Evolutionary conservation across 306 rosid species (phyloP), one percentile per base, ranked within the genome.

Genomic region (Mimosa bimucronata): DNA sequence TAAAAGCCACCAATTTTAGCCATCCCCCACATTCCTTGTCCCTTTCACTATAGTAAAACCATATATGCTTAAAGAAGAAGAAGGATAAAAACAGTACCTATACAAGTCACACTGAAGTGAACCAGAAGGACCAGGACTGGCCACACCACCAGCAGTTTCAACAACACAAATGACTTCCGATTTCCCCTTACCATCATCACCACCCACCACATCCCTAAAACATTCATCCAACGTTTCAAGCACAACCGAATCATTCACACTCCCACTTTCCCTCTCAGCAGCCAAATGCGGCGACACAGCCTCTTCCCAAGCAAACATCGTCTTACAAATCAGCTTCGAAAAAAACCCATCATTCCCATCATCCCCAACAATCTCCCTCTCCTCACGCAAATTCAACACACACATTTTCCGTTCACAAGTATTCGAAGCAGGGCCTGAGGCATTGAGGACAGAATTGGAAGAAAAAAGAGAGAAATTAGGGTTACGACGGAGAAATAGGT

Each of bases 131-230:
- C 98, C 97, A 0, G 97, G 98, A 78, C 98, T 95, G 0, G 98
- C 98, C 71, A 95, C 92, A 50, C 97, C 98, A 34, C 98, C 97
- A 10, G 98, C 96, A 6, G 97, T 95, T 83, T 95, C 98, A 53
- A 95, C 85, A 6, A 95, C 88, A 78, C 94, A 92, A 71, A 92
- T 21, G 50, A 85, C 88, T 28, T 87, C 77, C 80, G 79, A 65
- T 30, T 87, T 82, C 71, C 84, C 88, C 71, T 66, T 77, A 7
- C 55, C 87, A 0, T 8, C 73, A 37, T 82, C 90, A 9, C 85
- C 71, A 75, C 67, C 83, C 64, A 80, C 21, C 57, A 80, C 88
- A 29, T 77, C 80, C 34, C 81, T 71, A 65, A 93, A 87, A 79
- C 97, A 89, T 69, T 73, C 68, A 42, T 80, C 87, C 81, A 92